Evolutionary conservation across 2,329 filamentous ascomycete species (phyloP).

Genomic region (Pseudogymnoascus sp.): DNA sequence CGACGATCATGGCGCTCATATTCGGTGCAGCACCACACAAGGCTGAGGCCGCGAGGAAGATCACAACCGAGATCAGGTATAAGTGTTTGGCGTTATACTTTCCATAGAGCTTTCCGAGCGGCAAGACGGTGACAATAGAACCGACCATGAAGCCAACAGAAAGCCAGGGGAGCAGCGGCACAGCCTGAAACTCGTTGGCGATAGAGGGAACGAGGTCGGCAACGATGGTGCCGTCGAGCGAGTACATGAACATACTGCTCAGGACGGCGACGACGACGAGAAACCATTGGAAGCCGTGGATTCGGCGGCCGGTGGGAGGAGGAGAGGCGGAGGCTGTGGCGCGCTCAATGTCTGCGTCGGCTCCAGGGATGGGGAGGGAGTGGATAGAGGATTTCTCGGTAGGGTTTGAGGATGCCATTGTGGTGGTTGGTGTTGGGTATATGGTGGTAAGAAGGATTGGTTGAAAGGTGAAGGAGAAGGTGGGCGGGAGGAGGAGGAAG

Average conservation of each 20-base stretch:
- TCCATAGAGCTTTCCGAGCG: constrained; percentile 37
- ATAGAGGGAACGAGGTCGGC: constrained; percentile 24
- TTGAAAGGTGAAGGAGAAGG: not conserved
- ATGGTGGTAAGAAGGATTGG: not conserved
- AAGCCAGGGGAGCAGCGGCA: constrained; percentile 22
- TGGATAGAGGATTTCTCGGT: not conserved
- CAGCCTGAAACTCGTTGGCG: constrained; percentile 19
- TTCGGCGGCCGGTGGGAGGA: not conserved
- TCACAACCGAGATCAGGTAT: constrained; percentile 2
- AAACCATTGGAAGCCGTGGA: constrained; percentile 38
- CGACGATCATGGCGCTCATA: constrained; percentile 23
- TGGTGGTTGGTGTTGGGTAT: not conserved
- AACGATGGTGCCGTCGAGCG: constrained; percentile 12
- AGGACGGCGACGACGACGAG: constrained; percentile 42
- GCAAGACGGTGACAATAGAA: constrained; percentile 47
- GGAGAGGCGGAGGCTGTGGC: not conserved
- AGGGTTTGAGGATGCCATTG: not conserved
- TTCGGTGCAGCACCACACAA: constrained; percentile 22
- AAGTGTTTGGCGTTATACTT: constrained; percentile 14
- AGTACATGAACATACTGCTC: constrained; percentile 8
- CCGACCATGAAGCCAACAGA: constrained; percentile 22
- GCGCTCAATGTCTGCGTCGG: not conserved
- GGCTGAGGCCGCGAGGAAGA: constrained; percentile 18
- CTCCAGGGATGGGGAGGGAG: not conserved
- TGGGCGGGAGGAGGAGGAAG: not conserved